Percentiles rank a stretch among this genome's conserved stretches.
Evolutionary conservation across 441 rosid genomes (phyloP).

Genomic region (Gossypium lobatum): DNA sequence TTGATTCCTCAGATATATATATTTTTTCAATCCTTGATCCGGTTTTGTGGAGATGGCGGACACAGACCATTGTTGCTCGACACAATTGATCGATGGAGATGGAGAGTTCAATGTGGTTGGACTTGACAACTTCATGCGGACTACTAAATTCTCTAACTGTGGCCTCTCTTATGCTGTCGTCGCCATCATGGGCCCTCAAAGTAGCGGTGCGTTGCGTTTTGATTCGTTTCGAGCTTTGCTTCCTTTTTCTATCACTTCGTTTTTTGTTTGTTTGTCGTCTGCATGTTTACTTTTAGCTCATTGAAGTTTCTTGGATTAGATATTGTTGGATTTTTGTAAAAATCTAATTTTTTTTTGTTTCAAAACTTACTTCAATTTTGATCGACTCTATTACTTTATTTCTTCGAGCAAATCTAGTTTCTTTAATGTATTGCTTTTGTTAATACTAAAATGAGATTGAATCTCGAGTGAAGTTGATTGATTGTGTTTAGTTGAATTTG

Average conservation of each 20-base stretch:
- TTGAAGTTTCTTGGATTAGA: not conserved
- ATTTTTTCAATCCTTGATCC: not conserved
- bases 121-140: slow-evolving; percentile 50
- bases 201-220: slow-evolving; percentile 56
- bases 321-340: not conserved
- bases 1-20: not conserved
- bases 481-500: slow-evolving; percentile 5
- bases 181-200: slow-evolving; percentile 95
- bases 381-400: not conserved
- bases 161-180: slow-evolving; percentile 93
- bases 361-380: not conserved
- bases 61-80: slow-evolving; percentile 41
- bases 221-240: not conserved
- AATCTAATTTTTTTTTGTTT: not conserved
- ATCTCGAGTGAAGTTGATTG: not conserved
- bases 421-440: not conserved
- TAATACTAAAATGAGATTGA: not conserved
- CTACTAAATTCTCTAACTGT: slow-evolving; percentile 46
- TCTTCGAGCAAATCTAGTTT: not conserved
- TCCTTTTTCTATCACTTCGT: not conserved
- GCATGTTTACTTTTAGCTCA: not conserved
- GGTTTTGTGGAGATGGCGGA: not conserved
- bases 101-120: slow-evolving; percentile 66
- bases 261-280: not conserved
- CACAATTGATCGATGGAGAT: slow-evolving; percentile 67